Evolutionary conservation across 2,329 filamentous ascomycete genomes (phyloP).

Genomic region (Fusarium sp.): DNA sequence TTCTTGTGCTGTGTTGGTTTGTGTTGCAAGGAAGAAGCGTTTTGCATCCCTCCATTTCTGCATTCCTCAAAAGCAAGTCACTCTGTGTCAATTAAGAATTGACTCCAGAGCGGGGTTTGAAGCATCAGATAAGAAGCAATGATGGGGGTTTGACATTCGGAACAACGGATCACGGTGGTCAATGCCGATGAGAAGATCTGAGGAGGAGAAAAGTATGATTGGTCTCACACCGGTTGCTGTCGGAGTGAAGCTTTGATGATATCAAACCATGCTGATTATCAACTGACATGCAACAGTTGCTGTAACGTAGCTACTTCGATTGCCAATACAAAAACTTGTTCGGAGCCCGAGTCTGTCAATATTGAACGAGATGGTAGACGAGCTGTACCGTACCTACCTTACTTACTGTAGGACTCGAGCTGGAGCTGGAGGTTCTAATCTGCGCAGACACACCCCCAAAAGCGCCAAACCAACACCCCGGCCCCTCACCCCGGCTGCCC

Average conservation of each 20-base stretch:
- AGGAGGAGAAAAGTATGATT: not conserved
- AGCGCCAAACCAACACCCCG: not conserved
- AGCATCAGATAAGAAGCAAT: constrained; percentile 36
- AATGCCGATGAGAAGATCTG: not conserved
- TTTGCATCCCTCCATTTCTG: constrained; percentile 30
- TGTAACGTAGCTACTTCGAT: no score
- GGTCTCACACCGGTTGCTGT: not conserved
- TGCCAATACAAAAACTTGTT: not conserved
- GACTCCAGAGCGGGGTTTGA: constrained; percentile 19
- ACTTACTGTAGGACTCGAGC: not conserved
- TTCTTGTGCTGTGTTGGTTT: not conserved
- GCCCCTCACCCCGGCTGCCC: constrained; percentile 2
- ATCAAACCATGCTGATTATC: not conserved
- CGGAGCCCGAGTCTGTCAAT: not conserved
- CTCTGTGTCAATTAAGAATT: constrained; percentile 5
- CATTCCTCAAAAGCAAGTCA: constrained; percentile 8
- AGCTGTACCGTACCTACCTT: no score
- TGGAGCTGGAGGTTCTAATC: constrained; percentile 2
- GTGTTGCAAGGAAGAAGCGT: constrained; percentile 2
- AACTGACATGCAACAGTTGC: no score
- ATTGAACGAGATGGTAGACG: not conserved
- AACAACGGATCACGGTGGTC: constrained; percentile 11
- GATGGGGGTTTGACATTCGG: constrained; percentile 20
- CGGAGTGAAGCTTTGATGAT: not conserved
- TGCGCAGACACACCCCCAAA: constrained; percentile 3